Conservation (phyloP, 306 rosid species). For the Comarum palustre region DNA sequence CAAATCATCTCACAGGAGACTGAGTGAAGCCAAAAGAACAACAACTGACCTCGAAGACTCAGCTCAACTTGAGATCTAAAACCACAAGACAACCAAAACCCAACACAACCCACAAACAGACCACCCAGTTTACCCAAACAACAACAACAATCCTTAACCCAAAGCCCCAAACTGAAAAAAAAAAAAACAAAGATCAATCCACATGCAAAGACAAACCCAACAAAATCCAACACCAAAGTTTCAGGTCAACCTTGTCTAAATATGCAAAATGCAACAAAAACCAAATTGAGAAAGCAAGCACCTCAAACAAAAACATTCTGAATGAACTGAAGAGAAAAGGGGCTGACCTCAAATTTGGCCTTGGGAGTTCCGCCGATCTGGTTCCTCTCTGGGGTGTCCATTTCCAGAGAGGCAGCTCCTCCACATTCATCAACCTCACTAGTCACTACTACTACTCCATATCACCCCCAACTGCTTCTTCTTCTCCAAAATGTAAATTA, state of each 20-base stretch:
- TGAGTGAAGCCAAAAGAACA: neutral
- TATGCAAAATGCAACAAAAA: constrained; percentile 2
- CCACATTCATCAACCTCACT: constrained; percentile 18
- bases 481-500: constrained; percentile 16
- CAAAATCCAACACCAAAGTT: neutral
- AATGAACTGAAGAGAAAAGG: neutral
- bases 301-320: constrained; percentile 2
- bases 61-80: constrained; percentile 36
- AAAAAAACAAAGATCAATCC: constrained; percentile 18
- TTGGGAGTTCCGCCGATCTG: constrained; percentile 65
- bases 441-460: constrained; percentile 5
- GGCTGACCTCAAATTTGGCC: constrained; percentile 57
- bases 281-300: neutral
- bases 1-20: neutral
- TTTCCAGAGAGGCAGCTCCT: constrained; percentile 37
- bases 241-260: constrained; percentile 9
- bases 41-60: constrained; percentile 18
- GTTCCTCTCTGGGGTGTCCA: constrained; percentile 87
- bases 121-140: neutral
- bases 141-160: neutral
- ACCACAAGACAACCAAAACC: neutral
- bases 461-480: constrained; percentile 8
- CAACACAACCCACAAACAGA: neutral
- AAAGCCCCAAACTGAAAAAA: constrained; percentile 15
- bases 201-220: constrained; percentile 2